Base-by-base conservation (phyloP, 2,329 filamentous ascomycete species). In the Penicillium sumatraense region DNA sequence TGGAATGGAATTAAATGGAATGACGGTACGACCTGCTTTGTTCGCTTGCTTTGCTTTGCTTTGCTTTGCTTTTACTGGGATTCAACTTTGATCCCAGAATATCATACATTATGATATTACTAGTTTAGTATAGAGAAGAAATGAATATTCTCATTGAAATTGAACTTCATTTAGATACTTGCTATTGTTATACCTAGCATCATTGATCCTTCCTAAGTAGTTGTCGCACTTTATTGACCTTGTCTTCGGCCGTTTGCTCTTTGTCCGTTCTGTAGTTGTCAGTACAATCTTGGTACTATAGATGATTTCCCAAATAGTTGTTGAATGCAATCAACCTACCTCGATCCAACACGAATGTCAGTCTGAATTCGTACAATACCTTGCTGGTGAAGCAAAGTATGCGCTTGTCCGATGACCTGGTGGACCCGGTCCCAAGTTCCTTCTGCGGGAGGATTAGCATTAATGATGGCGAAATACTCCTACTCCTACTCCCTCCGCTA, bases 351-450 rank as follows among this genome's bases (percentile, higher is more conserved):
- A 11, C 93, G 82, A 78, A 98, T 93, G 70, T 93, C 92, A 24
- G 87, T 90, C 80, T 98, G 93, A 36, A 98, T 89, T 51, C 95
- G 81, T 57, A 89, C 81, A 29, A 91, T 84, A n/a, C 91, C 91
- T 57, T 86, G 83, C 57, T 86, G 77, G 70, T 96, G 92, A 20
- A 96, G 84, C 44, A 91, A 79, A 0, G 83, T 83, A 76, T 96
- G 92, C 3, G 90, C 90, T 77, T 93, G 90, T n/a, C 92, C 92
- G 63, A 96, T 89, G 24, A 93, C 82, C 53, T 79, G 81, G 83
- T 96, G 92, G 55, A 96, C 92, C 27, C 89, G 85, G 62, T 96
- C 90, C 93, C 95, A 98, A 36, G 86, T 83, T 2, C 93, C 95
- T 79, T 98, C 93, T 96, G 64, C 59, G 27, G 20, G 23, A 11